Base-by-base conservation (phyloP, 1,139 yeast genomes). In the Wickerhamiella pararugosa region DNA sequence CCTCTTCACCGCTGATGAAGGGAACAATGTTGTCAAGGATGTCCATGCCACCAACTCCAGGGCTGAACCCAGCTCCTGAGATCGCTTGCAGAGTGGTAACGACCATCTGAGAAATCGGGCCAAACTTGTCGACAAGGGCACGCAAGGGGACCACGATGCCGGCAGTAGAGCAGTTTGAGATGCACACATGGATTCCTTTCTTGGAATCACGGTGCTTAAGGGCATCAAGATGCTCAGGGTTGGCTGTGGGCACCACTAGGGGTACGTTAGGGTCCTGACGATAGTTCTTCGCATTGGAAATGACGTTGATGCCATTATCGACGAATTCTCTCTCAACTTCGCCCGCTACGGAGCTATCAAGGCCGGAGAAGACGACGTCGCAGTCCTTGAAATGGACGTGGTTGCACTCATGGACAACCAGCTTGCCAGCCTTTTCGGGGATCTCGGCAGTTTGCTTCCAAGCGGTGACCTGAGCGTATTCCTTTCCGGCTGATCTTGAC, bases 51-150 rank as follows among this genome's bases (percentile, higher is more conserved):
- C 95, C 76, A 42, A 87, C 94, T 60, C 99, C 99, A 37, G 99
- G 99, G 9, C 95, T 82, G 63, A 83, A 90, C 2, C 99, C 99
- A 27, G 94, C 98, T 53, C 99, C 99, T 6, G 97, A 86, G 50
- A 90, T 83, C 36, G 98, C 98, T 63, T 90, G 99, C 63, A 90
- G 65, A 11, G 98, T 90, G 45, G 97, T 86, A 42, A 94, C 76
- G 30, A 94, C 79, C 54, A 87, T 72, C 29, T 79, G 72, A 48
- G 83, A 87, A 47, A 90, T 74, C 41, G 96, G 94, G 40, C 98
- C 98, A 57, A 81, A 87, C 45, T 69, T 64, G 45, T 86, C 94
- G 39, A 80, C 83, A 55, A 90, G 70, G 11, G 98, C 98, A 60
- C 83, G 84, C 60, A 90, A 70, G 37, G 98, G 98, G 8, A 96